Percentiles rank a stretch among this genome's conserved stretches.
These are phyloP conservation scores for Lupinus albus DNA, from an alignment of 306 rosid species.

Conservation along the genomic window DNA sequence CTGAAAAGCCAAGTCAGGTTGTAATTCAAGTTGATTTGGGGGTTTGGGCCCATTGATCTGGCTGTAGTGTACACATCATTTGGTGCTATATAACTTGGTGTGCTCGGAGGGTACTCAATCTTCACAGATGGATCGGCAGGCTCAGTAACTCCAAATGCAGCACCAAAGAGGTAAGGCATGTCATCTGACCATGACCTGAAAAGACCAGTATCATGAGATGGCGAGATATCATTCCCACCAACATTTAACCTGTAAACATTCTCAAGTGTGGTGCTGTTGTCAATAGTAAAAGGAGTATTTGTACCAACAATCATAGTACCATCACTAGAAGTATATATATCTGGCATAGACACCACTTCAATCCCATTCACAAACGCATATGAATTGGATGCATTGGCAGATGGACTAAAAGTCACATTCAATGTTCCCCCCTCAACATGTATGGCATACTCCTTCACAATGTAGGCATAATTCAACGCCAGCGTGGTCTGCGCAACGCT, in stretches of 20 bases:
- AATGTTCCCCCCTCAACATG: constrained; percentile 62
- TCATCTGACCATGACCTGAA: constrained; percentile 87
- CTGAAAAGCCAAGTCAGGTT: constrained; percentile 84
- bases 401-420: constrained; percentile 72
- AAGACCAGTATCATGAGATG: constrained; percentile 76
- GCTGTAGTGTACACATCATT: constrained; percentile 68
- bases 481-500: constrained; percentile 62
- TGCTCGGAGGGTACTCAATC: constrained; percentile 46
- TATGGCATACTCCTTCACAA: constrained; percentile 67
- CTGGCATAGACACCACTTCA: constrained; percentile 88
- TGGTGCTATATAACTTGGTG: constrained; percentile 71
- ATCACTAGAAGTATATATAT: constrained; percentile 57
- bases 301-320: constrained; percentile 61
- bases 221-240: constrained; percentile 86
- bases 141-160: constrained; percentile 64
- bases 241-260: constrained; percentile 73
- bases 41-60: constrained; percentile 82
- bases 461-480: constrained; percentile 62
- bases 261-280: constrained; percentile 72
- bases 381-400: constrained; percentile 55
- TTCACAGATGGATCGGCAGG: constrained; percentile 55
- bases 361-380: constrained; percentile 91
- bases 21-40: constrained; percentile 57
- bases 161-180: constrained; percentile 57
- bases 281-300: constrained; percentile 34